Percentiles rank a stretch among this genome's conserved stretches.
Evolutionary conservation across 192 early-diverging fungal species (phyloP).

Genomic region (Pilobolus umbonatus): DNA sequence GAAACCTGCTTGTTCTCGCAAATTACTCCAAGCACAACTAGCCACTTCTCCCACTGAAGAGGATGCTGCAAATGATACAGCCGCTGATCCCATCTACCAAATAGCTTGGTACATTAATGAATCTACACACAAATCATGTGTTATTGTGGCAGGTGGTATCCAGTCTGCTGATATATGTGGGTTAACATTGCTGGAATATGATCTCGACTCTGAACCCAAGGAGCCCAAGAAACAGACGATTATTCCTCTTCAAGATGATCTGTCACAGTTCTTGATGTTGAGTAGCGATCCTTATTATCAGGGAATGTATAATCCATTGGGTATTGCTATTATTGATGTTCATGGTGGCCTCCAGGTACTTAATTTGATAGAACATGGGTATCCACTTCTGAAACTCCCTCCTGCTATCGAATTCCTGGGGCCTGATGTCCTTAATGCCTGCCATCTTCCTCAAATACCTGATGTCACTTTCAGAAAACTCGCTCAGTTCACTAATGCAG

Average conservation of each 20-base stretch:
- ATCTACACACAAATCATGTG: constrained; percentile 27
- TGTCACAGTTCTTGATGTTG: constrained; percentile 39
- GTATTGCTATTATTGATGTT: constrained; percentile 32
- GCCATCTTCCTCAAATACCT: constrained; percentile 22
- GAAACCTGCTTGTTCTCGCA: constrained; percentile 25
- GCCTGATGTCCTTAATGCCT: constrained; percentile 30
- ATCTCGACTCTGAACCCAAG: constrained; percentile 27
- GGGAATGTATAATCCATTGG: constrained; percentile 33
- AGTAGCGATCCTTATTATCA: constrained; percentile 35
- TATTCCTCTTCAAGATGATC: constrained; percentile 31
- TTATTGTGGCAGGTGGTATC: constrained; percentile 42
- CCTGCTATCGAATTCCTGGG: constrained; percentile 31
- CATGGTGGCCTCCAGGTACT: too few species aligned
- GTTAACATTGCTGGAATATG: constrained; percentile 37
- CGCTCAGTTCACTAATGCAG: background rate
- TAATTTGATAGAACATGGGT: constrained; percentile 21
- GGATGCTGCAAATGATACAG: constrained; percentile 9
- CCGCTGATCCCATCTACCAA: constrained; percentile 41
- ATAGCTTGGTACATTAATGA: constrained; percentile 38
- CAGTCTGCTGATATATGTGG: constrained; percentile 37
- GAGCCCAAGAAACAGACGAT: constrained; percentile 37
- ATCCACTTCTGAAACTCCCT: constrained; percentile 30
- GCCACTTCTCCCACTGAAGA: constrained; percentile 17
- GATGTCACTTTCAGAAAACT: constrained; percentile 22
- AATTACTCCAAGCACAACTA: constrained; percentile 19